Evolutionary conservation across 2,329 filamentous ascomycete species (phyloP).

Genomic region (Penicillium sp.): DNA sequence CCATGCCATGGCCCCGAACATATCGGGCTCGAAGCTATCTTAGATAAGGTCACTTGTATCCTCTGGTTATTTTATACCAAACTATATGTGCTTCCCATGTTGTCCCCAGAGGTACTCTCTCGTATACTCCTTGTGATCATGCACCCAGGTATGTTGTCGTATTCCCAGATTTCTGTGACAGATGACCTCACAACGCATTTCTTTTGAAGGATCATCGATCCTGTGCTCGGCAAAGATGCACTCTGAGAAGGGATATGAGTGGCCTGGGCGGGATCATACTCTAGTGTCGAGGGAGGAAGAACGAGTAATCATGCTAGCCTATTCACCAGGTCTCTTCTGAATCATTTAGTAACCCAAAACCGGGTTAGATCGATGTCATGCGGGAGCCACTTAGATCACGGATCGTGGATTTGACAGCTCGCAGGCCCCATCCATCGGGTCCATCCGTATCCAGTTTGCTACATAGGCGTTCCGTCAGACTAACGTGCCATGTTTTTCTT

Average conservation of each 20-base stretch:
- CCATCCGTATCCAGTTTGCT: too few relatives aligned
- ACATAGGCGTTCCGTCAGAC: too few relatives aligned
- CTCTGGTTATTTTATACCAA: background rate
- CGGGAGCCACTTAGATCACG: background rate
- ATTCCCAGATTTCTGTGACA: background rate
- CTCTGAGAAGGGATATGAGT: background rate
- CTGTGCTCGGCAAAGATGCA: background rate
- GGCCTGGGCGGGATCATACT: background rate
- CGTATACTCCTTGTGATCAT: too few relatives aligned
- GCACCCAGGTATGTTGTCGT: background rate
- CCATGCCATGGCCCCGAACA: conserved; percentile 8
- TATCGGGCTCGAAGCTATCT: background rate
- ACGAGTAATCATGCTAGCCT: background rate
- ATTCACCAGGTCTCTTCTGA: background rate
- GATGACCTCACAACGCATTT: background rate
- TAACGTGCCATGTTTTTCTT: background rate
- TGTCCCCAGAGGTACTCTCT: background rate
- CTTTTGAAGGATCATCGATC: background rate
- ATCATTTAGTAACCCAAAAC: background rate
- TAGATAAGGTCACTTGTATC: background rate
- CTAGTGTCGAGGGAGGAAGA: background rate
- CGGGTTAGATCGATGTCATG: conserved; percentile 8
- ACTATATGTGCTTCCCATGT: background rate
- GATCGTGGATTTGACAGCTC: conserved; percentile 1
- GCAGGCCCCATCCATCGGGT: background rate